Evolutionary conservation across 306 rosid species (phyloP).

Genomic region (Lathyrus tuberosus): DNA sequence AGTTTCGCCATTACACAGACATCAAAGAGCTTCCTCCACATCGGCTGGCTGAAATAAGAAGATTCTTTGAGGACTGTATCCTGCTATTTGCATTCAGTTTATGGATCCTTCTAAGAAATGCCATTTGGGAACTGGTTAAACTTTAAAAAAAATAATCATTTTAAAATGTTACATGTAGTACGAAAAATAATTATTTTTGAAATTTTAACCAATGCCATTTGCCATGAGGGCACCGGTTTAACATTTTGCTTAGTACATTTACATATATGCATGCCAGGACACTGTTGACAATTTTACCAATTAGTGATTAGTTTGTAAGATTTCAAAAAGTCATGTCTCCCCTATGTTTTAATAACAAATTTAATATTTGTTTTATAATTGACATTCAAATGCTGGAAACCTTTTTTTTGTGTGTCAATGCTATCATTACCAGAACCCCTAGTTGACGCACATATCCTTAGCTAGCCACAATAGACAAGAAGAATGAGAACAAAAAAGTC

Average conservation of each 20-base stretch:
- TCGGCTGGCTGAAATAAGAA: conserved; percentile 92
- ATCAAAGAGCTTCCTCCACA: conserved; percentile 94
- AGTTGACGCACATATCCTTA: conserved; percentile 48
- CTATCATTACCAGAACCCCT: conserved; percentile 15
- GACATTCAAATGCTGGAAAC: neutral
- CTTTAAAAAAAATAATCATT: neutral
- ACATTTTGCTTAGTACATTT: neutral
- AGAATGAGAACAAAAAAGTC: conserved; percentile 94
- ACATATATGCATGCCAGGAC: neutral
- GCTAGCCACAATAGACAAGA: conserved; percentile 70
- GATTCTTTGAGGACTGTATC: conserved; percentile 99
- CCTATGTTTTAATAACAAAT: neutral
- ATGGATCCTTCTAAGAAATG: neutral
- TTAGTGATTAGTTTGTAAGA: conserved; percentile 7
- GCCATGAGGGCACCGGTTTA: neutral
- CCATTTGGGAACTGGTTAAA: neutral
- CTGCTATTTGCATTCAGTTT: conserved; percentile 38
- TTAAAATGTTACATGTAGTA: neutral
- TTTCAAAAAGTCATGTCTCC: conserved; percentile 6
- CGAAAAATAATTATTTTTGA: neutral
- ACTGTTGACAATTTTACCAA: neutral
- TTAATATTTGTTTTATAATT: neutral
- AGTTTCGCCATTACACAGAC: conserved; percentile 80
- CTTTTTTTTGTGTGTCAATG: conserved; percentile 1
- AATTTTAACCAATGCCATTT: neutral